These are phyloP conservation scores for Backusella luteola DNA, from an alignment of 192 early-diverging fungal genomes.

Conservation along the genomic window DNA sequence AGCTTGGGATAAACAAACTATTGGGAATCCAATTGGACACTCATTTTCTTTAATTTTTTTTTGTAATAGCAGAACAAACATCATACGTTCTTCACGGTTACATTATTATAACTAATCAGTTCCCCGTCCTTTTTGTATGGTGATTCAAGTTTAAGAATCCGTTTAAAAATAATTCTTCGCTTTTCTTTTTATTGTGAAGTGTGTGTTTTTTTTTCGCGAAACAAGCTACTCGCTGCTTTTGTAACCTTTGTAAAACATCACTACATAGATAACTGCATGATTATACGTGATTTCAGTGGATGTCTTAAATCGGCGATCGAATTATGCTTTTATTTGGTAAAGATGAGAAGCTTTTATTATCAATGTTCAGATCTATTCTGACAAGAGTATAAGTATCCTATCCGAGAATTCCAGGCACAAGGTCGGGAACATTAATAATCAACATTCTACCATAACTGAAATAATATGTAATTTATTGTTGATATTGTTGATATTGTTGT, in stretches of 20 bases:
- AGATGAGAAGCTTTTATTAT: not conserved
- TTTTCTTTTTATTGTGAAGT: not conserved
- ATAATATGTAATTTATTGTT: not conserved
- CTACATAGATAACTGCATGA: not conserved
- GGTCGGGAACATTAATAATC: not conserved
- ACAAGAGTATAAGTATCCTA: not conserved
- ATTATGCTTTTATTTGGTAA: not conserved
- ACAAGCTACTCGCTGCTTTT: not conserved
- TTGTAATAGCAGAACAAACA: not conserved
- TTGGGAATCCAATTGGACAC: not conserved
- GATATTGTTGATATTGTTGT: not conserved
- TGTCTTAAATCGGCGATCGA: slow-evolving; percentile 1
- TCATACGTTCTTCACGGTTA: not conserved
- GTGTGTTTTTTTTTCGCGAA: not conserved
- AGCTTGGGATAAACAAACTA: not conserved
- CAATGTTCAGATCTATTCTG: not conserved
- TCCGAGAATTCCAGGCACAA: not conserved
- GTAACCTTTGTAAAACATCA: slow-evolving; percentile 4
- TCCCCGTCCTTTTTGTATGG: not conserved
- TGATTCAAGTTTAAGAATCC: not conserved
- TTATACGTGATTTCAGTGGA: not conserved
- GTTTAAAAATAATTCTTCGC: not conserved
- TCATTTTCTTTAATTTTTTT: not conserved
- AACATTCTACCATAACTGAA: not conserved
- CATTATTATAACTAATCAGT: not conserved